phyloP scores from a whole-genome alignment of 441 rosid genomes.

The Jatropha multifida region DNA sequence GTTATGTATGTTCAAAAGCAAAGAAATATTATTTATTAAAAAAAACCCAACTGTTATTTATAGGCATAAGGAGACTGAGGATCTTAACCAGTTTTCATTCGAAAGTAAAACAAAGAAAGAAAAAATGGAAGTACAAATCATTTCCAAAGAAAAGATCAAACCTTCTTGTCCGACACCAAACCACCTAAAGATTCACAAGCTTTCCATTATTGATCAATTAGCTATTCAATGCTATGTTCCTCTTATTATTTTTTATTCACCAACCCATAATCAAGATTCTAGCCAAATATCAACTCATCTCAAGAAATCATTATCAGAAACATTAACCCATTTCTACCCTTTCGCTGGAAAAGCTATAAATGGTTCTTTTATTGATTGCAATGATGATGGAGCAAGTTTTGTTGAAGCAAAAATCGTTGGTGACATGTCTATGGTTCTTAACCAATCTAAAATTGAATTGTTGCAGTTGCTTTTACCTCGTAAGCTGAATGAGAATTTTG shows the following conservation, averaged over 20 bases:
- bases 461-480: not conserved
- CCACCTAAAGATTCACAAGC: conserved; percentile 22
- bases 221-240: conserved; percentile 23
- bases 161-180: not conserved
- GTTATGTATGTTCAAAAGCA: not conserved
- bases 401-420: conserved; percentile 9
- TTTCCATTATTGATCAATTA: conserved; percentile 27
- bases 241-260: conserved; percentile 21
- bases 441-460: not conserved
- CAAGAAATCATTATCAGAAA: conserved; percentile 17
- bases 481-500: not conserved
- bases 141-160: not conserved
- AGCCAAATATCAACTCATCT: not conserved
- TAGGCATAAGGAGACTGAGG: too few species aligned
- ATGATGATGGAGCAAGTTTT: conserved; percentile 23
- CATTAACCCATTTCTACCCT: conserved; percentile 19
- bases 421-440: not conserved
- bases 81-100: too few species aligned
- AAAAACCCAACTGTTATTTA: too few species aligned
- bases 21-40: not conserved
- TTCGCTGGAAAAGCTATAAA: conserved; percentile 25
- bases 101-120: not conserved
- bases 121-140: not conserved
- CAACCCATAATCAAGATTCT: not conserved
- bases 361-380: conserved; percentile 15